Conservation (phyloP, 192 early-diverging fungal species). For the Entomortierella beljakovae region DNA sequence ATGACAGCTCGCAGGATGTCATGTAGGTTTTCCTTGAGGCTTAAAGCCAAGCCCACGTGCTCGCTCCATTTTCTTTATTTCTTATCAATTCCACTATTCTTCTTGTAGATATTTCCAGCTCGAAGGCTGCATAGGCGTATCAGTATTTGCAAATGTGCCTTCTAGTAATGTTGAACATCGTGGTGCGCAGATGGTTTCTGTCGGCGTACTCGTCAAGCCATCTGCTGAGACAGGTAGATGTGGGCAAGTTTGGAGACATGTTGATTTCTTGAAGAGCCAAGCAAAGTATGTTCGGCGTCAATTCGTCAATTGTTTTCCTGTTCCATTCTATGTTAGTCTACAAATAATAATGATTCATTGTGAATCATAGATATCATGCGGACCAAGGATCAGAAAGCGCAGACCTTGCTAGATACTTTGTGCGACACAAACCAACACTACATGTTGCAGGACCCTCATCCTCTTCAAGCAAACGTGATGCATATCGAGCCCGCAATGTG, state of each 20-base stretch:
- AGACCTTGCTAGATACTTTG: conserved; percentile 24
- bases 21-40: conserved; percentile 53
- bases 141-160: conserved; percentile 57
- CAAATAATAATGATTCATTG: too few species aligned
- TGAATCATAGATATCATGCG: conserved; percentile 6
- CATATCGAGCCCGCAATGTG: conserved; percentile 19
- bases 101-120: conserved; percentile 61
- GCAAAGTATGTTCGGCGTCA: conserved; percentile 39
- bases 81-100: background rate
- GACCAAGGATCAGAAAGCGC: conserved; percentile 10
- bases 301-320: background rate
- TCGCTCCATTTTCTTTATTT: background rate
- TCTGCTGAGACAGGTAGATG: conserved; percentile 55
- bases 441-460: conserved; percentile 16
- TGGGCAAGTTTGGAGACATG: conserved; percentile 63
- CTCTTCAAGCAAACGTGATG: conserved; percentile 26
- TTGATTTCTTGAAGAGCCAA: conserved; percentile 52
- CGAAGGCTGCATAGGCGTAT: conserved; percentile 54
- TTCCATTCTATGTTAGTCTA: too few species aligned
- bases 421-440: conserved; percentile 10
- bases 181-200: conserved; percentile 65
- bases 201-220: conserved; percentile 61
- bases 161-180: conserved; percentile 50
- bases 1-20: conserved; percentile 57
- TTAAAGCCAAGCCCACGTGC: too few species aligned